A percentile compares a stretch with the other conserved stretches of the same genome.
phyloP scores from a whole-genome alignment of 345 rosid species.

The Corchorus capsularis region DNA sequence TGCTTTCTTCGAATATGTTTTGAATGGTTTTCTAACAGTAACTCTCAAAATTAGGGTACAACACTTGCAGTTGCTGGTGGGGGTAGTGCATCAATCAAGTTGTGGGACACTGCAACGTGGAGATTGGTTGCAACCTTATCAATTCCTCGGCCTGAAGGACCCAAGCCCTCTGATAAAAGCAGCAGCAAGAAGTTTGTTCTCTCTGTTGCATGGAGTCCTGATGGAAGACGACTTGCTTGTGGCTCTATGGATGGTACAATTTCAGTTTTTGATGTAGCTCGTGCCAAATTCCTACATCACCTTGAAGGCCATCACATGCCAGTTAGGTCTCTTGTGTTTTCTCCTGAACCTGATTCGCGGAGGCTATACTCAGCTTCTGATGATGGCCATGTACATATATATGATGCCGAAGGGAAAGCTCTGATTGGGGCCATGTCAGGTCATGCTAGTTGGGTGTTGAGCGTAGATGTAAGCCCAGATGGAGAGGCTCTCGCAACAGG shows the following conservation, averaged over 20 bases:
- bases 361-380: constrained; percentile 86
- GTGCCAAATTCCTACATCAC: constrained; percentile 83
- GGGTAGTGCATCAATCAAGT: constrained; percentile 91
- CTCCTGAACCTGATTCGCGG: constrained; percentile 65
- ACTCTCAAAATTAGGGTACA: constrained; percentile 59
- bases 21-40: constrained; percentile 17
- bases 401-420: constrained; percentile 84
- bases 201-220: constrained; percentile 90
- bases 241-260: constrained; percentile 96
- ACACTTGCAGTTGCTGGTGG: constrained; percentile 98
- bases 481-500: constrained; percentile 88
- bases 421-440: constrained; percentile 82
- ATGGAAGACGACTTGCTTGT: constrained; percentile 81
- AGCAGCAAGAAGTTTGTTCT: constrained; percentile 89
- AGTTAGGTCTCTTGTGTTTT: constrained; percentile 81
- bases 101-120: constrained; percentile 98
- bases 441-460: constrained; percentile 90
- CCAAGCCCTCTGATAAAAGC: constrained; percentile 78
- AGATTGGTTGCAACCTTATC: constrained; percentile 63
- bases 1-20: not conserved
- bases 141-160: constrained; percentile 82
- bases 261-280: constrained; percentile 76
- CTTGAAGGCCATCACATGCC: constrained; percentile 95
- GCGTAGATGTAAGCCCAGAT: constrained; percentile 91
- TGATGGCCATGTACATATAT: constrained; percentile 86